These are phyloP conservation scores for Irpex sp. DNA, from an alignment of 1,284 basidiomycete genomes.

Conservation along the genomic window DNA sequence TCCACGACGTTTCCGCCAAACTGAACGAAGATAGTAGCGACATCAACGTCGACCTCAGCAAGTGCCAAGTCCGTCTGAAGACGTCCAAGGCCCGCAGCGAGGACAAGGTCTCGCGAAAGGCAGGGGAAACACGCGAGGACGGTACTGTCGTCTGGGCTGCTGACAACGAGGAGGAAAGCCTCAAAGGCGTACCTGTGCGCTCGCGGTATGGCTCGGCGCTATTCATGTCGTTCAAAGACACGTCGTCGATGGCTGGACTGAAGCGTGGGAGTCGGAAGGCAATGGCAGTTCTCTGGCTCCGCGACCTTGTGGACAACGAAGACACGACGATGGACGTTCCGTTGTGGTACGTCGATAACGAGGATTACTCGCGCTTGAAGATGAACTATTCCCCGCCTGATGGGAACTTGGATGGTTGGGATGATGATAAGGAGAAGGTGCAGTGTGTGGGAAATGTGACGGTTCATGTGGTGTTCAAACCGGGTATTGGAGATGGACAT, in stretches of 20 bases:
- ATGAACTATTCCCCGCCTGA: conserved; percentile 57
- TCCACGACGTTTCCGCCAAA: conserved; percentile 29
- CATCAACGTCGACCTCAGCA: conserved; percentile 24
- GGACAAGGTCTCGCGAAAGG: conserved; percentile 38
- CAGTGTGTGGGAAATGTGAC: conserved; percentile 31
- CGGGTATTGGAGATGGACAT: conserved; percentile 36
- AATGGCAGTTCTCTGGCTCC: conserved; percentile 58
- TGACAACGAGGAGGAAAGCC: conserved; percentile 29
- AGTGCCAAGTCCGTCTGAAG: conserved; percentile 30
- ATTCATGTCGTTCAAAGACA: conserved; percentile 52
- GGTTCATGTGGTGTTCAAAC: conserved; percentile 24
- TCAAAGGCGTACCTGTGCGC: conserved; percentile 54
- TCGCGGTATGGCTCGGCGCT: conserved; percentile 55
- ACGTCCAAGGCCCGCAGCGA: conserved; percentile 24
- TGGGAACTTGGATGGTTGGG: conserved; percentile 45
- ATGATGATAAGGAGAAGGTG: conserved; percentile 44
- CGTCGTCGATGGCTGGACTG: conserved; percentile 23
- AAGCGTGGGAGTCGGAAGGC: conserved; percentile 43
- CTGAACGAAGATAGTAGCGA: conserved; percentile 22
- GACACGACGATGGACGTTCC: conserved; percentile 36
- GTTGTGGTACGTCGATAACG: conserved; percentile 30
- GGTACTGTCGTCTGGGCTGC: conserved; percentile 37
- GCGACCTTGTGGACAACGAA: conserved; percentile 47
- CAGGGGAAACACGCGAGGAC: conserved; percentile 43
- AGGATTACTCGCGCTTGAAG: conserved; percentile 41